These are phyloP conservation scores for Exophiala alcalophila DNA, from an alignment of 2,329 filamentous ascomycete genomes.

Conservation along the genomic window DNA sequence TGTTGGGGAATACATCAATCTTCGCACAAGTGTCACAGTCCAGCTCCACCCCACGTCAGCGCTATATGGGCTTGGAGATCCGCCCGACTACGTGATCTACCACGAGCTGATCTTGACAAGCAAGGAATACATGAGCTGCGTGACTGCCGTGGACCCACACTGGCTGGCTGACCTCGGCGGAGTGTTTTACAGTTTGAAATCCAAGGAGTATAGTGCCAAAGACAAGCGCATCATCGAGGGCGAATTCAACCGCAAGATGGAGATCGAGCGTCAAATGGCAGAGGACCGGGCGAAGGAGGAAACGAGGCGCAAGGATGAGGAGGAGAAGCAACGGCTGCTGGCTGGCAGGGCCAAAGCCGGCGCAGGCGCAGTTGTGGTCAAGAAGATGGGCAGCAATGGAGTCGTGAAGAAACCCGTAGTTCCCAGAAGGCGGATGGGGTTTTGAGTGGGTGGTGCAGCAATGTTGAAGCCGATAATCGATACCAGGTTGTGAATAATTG, in stretches of 20 bases:
- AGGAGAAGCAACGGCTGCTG: constrained; percentile 36
- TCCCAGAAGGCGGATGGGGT: constrained; percentile 28
- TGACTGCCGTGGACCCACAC: constrained; percentile 91
- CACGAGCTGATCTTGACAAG: constrained; percentile 91
- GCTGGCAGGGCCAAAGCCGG: constrained; percentile 22
- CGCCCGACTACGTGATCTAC: constrained; percentile 96
- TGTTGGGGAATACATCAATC: constrained; percentile 94
- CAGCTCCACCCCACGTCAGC: constrained; percentile 92
- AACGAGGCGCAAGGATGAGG: constrained; percentile 48
- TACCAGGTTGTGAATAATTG: no score
- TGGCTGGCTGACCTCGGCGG: constrained; percentile 96
- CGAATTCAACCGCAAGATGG: constrained; percentile 89
- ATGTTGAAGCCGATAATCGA: no score
- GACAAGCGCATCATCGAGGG: constrained; percentile 85
- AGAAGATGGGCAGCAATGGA: constrained; percentile 31
- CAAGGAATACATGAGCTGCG: constrained; percentile 97
- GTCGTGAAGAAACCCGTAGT: constrained; percentile 31
- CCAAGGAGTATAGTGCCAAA: constrained; percentile 88
- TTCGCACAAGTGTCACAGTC: constrained; percentile 89
- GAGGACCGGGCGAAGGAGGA: constrained; percentile 81
- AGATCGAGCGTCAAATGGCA: constrained; percentile 90
- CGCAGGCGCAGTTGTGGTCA: constrained; percentile 24
- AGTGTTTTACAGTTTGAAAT: constrained; percentile 95
- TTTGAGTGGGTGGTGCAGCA: constrained; percentile 9
- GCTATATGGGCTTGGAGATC: constrained; percentile 85